Percentiles rank a stretch among this genome's conserved stretches.
Evolutionary conservation across 768 basidiomycete species (phyloP).

Genomic region (Hericium alpestre): DNA sequence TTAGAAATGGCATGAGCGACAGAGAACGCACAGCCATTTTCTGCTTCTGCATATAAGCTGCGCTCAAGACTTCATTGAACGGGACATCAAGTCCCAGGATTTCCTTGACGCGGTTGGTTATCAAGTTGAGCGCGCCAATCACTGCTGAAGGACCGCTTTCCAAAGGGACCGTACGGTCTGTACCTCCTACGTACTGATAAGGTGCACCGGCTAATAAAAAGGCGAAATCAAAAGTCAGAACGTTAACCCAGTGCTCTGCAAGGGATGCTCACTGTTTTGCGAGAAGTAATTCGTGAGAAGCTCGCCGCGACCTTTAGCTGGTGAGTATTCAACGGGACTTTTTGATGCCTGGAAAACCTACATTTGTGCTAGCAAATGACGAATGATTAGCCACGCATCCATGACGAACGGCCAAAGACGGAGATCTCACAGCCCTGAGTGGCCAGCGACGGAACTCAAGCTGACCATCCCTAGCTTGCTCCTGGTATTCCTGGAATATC

Average conservation of each 20-base stretch:
- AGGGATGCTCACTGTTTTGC: constrained; percentile 54
- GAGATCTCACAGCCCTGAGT: constrained; percentile 43
- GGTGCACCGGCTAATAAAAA: neutral
- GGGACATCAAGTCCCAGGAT: constrained; percentile 29
- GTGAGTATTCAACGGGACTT: neutral
- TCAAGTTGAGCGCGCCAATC: constrained; percentile 43
- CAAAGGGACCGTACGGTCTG: constrained; percentile 63
- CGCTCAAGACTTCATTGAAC: constrained; percentile 75
- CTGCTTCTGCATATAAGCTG: constrained; percentile 79
- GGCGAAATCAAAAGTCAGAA: constrained; percentile 9
- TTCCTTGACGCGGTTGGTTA: constrained; percentile 40
- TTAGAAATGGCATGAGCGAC: neutral
- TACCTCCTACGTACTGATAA: constrained; percentile 64
- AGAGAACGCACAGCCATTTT: constrained; percentile 60
- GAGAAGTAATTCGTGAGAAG: constrained; percentile 77
- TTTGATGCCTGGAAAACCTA: constrained; percentile 18
- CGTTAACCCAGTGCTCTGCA: neutral
- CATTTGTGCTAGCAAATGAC: constrained; percentile 51
- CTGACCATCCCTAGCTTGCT: constrained; percentile 43
- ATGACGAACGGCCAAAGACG: neutral
- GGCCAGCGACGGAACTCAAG: constrained; percentile 66
- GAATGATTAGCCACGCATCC: too few species aligned
- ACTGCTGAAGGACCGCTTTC: constrained; percentile 49
- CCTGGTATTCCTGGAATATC: constrained; percentile 59
- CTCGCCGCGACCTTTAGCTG: constrained; percentile 46